Percentiles rank a stretch among this genome's conserved stretches.
Conservation (phyloP, 768 basidiomycete genomes). For the Albatrellus ellisii region DNA sequence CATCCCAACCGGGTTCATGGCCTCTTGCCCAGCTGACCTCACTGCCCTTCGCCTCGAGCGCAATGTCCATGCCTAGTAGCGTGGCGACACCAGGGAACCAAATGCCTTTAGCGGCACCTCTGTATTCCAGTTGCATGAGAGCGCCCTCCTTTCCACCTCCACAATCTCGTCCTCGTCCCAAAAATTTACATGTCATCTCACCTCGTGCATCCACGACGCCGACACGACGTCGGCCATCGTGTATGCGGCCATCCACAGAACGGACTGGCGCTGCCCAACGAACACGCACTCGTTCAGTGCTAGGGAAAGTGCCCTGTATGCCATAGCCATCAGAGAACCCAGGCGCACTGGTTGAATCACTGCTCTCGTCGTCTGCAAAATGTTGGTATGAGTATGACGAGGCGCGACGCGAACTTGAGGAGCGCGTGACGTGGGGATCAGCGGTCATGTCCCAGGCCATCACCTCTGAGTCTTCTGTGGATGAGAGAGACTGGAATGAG, state of each 20-base stretch:
- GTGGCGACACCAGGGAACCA: slow-evolving; percentile 82
- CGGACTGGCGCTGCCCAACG: slow-evolving; percentile 44
- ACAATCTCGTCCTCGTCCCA: slow-evolving; percentile 31
- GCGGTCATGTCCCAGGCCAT: slow-evolving; percentile 64
- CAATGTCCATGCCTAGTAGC: slow-evolving; percentile 64
- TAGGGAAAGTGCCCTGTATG: slow-evolving; percentile 69
- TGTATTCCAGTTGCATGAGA: slow-evolving; percentile 55
- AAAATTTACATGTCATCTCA: slow-evolving; percentile 48
- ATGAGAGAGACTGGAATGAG: slow-evolving; percentile 68
- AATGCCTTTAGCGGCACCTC: slow-evolving; percentile 58
- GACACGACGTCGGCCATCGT: slow-evolving; percentile 49
- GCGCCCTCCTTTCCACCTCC: slow-evolving; percentile 32
- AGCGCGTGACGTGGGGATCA: slow-evolving; percentile 62
- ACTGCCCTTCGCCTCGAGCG: slow-evolving; percentile 52
- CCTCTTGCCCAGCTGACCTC: slow-evolving; percentile 56
- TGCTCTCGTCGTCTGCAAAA: slow-evolving; percentile 75
- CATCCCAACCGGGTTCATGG: slow-evolving; percentile 38
- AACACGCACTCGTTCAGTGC: slow-evolving; percentile 60
- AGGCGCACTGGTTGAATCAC: slow-evolving; percentile 49
- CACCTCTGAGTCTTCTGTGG: slow-evolving; percentile 42
- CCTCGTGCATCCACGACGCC: slow-evolving; percentile 58
- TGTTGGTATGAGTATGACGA: slow-evolving; percentile 49
- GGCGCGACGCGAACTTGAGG: slow-evolving; percentile 25
- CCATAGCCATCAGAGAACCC: slow-evolving; percentile 46
- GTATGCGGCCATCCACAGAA: slow-evolving; percentile 35